Base-by-base conservation (phyloP, 2,329 filamentous ascomycete genomes). In the Ophiosphaerella korrae region DNA sequence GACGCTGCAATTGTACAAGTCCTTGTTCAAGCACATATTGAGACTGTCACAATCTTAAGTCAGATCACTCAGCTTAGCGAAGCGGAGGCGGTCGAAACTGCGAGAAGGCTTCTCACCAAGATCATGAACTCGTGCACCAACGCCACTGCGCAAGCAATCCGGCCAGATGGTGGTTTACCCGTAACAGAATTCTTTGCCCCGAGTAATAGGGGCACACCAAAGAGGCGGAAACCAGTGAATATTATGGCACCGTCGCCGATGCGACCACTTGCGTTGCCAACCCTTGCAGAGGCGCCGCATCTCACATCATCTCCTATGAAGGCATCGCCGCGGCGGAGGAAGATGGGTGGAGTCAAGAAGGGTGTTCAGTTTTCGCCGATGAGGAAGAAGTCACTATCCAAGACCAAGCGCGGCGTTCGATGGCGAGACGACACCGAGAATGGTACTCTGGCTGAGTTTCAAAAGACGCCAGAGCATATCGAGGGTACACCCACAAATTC, bases 341-440 rank as follows among this genome's bases (percentile, higher is more conserved):
- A 89, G 77, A 68, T 81, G 47, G 77, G 76, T 41, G 72, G 74
- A 7, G 85, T 74, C 65, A 87, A 80, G 72, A 96, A 95, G 75
- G 85, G 86, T 11, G 80, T 96, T 42, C 68, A 85, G 26, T 95
- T 95, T 67, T 92, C 91, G 1, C 91, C 92, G 0, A 90, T 91
- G 0, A 87, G 87, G 55, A 96, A 89, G 75, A 88, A 87, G 73
- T 81, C 84, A 8, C 84, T 86, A 1, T 73, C 74, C 33, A 83
- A 83, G 62, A 55, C 77, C 48, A 91, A 91, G 74, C 84, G 92
- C 53, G 87, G 83, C 39, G 93, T 99, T 5, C 85, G 93, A 58
- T 99, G 94, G 94, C 87, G 90, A 51, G 92, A 96, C 65, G 94
- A 97, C 64, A 90, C 88, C 2, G 88, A 95, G 67, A 86, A 93